These are phyloP conservation scores for Pouteria campechiana DNA, from an alignment of 179 eudicot species.

Conservation along the genomic window DNA sequence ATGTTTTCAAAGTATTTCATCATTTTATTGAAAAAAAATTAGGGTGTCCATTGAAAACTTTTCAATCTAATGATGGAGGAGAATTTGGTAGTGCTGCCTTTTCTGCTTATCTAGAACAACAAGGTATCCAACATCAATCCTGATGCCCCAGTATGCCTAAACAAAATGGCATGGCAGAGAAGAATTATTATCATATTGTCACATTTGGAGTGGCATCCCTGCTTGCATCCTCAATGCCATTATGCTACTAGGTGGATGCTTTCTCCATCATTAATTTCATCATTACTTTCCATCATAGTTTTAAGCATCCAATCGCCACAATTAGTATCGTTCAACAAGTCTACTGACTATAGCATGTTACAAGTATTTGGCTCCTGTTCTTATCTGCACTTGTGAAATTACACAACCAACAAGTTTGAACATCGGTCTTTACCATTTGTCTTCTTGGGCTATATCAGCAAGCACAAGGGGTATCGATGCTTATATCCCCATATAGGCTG, in stretches of 20 bases:
- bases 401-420: neutral
- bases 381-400: neutral
- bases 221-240: neutral
- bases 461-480: constrained; percentile 1
- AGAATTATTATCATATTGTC: neutral
- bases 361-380: constrained; percentile 3
- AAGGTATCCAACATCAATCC: neutral
- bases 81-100: neutral
- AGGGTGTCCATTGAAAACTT: neutral
- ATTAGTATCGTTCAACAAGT: neutral
- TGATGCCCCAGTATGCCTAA: neutral
- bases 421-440: neutral
- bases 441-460: neutral
- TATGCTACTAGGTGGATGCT: constrained; percentile 1
- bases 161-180: neutral
- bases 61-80: constrained; percentile 2
- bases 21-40: neutral
- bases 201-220: neutral
- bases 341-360: neutral
- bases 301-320: neutral
- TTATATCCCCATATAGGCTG: neutral
- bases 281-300: neutral
- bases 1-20: neutral
- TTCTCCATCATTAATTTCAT: neutral
- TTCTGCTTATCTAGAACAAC: neutral